A percentile compares a stretch with the other conserved stretches of the same genome.
phyloP scores from a whole-genome alignment of 306 rosid genomes.

The Malus asiatica region DNA sequence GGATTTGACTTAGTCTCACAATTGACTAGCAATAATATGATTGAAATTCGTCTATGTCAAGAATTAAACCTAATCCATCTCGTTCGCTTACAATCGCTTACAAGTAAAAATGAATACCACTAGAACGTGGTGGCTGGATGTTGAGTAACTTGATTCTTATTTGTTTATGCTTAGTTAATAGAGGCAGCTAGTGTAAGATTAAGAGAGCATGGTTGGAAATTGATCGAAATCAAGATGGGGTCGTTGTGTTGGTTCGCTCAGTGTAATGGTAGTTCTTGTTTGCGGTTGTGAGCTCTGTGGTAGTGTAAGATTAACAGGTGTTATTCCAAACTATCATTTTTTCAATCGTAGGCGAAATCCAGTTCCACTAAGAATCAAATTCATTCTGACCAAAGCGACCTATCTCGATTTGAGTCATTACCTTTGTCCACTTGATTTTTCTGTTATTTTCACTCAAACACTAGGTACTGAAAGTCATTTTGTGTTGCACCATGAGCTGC shows the following conservation, averaged over 20 bases:
- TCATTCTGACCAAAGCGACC: no score
- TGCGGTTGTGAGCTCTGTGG: neutral
- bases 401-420: neutral
- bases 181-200: neutral
- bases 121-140: neutral
- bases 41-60: no score
- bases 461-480: neutral
- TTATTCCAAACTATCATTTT: no score
- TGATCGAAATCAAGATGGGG: neutral
- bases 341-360: no score
- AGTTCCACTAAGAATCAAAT: no score
- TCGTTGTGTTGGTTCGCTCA: neutral
- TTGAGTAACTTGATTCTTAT: neutral
- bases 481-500: neutral
- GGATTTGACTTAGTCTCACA: no score
- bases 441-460: neutral
- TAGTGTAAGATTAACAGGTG: no score
- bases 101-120: rapidly evolving
- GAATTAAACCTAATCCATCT: rapidly evolving
- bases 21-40: no score
- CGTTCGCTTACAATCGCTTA: rapidly evolving
- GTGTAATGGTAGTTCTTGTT: neutral
- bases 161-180: neutral
- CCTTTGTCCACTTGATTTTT: neutral
- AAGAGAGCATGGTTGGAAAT: neutral